Percentiles rank a stretch among this genome's conserved stretches.
Conservation (phyloP, 2,329 filamentous ascomycete species). For the Colletotrichum tropicale region DNA sequence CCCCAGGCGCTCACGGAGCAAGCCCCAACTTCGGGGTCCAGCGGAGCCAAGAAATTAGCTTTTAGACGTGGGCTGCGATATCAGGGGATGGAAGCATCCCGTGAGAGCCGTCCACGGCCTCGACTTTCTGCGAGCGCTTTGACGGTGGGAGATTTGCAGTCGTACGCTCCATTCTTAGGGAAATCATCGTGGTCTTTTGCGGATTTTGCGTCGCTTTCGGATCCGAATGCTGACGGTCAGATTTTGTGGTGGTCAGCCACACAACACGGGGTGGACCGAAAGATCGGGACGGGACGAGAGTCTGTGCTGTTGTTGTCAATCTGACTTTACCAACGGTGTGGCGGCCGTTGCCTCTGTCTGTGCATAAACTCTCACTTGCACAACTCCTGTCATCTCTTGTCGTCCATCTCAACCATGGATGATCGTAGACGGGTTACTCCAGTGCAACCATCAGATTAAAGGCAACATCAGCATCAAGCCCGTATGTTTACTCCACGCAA, state of each 20-base stretch:
- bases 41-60: neutral
- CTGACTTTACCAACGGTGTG: neutral
- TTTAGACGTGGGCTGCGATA: neutral
- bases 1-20: neutral
- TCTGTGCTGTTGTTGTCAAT: neutral
- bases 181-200: neutral
- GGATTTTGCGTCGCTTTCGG: neutral
- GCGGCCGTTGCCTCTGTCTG: neutral
- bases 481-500: neutral
- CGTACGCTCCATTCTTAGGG: neutral
- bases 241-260: neutral
- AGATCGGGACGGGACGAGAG: slow-evolving; percentile 6
- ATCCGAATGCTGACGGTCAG: neutral
- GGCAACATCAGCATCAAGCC: neutral
- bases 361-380: neutral
- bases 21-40: neutral
- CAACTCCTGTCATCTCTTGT: neutral
- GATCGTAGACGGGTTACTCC: neutral
- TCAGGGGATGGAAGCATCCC: neutral
- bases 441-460: neutral
- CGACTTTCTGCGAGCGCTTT: neutral
- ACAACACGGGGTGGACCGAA: neutral
- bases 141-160: neutral
- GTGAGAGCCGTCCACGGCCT: neutral
- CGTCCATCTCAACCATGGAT: neutral